A percentile compares a stretch with the other conserved stretches of the same genome.
phyloP scores from a whole-genome alignment of 2,329 filamentous ascomycete genomes.

The Ampelomyces quisqualis region DNA sequence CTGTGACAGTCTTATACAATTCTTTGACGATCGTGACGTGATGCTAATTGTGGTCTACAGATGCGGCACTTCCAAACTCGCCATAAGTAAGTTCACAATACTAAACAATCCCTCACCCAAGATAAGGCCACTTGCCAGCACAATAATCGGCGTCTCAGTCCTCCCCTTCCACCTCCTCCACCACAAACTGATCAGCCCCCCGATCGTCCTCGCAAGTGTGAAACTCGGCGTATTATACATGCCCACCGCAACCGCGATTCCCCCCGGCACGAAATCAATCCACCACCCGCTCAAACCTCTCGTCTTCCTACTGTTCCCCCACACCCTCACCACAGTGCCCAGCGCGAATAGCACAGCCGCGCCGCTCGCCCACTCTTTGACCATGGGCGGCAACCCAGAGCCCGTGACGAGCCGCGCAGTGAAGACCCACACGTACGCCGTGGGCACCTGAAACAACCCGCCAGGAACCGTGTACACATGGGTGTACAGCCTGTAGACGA shows the following conservation, averaged over 20 bases:
- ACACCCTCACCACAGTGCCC: constrained; percentile 67
- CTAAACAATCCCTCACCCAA: constrained; percentile 70
- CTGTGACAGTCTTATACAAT: too few species aligned
- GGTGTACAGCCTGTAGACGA: constrained; percentile 88
- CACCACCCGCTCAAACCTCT: constrained; percentile 53
- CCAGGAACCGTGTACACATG: constrained; percentile 87
- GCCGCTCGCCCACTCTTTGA: constrained; percentile 73
- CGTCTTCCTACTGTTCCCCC: constrained; percentile 33
- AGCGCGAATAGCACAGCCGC: constrained; percentile 73
- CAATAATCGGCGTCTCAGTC: constrained; percentile 75
- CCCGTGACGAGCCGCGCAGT: constrained; percentile 92
- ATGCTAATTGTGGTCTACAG: constrained; percentile 44
- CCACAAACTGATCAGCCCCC: constrained; percentile 54
- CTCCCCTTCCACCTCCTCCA: constrained; percentile 25
- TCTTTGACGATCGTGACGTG: too few species aligned
- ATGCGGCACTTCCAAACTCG: constrained; percentile 77
- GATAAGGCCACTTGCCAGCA: constrained; percentile 88
- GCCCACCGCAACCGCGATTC: constrained; percentile 92
- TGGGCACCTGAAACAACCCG: constrained; percentile 88
- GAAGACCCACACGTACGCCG: constrained; percentile 96
- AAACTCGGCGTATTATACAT: constrained; percentile 99
- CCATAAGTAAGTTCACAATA: constrained; percentile 82
- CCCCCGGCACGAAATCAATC: constrained; percentile 79
- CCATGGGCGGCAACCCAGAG: constrained; percentile 80
- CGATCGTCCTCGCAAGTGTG: constrained; percentile 81